Conservation (phyloP, 2,329 filamentous ascomycete genomes). For the Paecilomyces niveus region DNA sequence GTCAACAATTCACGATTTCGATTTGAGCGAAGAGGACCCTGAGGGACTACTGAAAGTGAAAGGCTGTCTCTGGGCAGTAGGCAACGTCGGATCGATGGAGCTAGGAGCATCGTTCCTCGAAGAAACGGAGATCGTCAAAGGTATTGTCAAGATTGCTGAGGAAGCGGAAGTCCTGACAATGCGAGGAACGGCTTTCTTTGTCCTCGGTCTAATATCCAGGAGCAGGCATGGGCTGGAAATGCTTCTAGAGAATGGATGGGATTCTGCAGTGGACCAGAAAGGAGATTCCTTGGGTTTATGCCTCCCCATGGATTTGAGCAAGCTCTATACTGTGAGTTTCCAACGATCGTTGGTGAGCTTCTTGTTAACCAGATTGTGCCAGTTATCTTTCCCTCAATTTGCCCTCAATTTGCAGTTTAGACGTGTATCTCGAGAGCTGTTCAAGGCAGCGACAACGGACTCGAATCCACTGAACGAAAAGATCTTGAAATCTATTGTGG, state of each 20-base stretch:
- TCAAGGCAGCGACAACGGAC: constrained; percentile 55
- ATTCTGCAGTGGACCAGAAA: constrained; percentile 75
- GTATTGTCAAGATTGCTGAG: constrained; percentile 84
- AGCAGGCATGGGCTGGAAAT: constrained; percentile 91
- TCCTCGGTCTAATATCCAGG: constrained; percentile 83
- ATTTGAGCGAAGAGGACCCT: constrained; percentile 73
- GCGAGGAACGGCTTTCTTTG: constrained; percentile 93
- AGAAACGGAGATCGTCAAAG: constrained; percentile 76
- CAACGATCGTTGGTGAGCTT: neutral
- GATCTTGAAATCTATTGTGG: constrained; percentile 76
- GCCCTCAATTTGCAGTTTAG: constrained; percentile 36
- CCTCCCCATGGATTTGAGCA: constrained; percentile 70
- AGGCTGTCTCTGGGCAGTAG: constrained; percentile 93
- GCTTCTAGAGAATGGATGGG: constrained; percentile 83
- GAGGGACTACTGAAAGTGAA: constrained; percentile 92
- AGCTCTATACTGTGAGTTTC: constrained; percentile 39
- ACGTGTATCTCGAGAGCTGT: constrained; percentile 35
- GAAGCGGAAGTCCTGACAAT: constrained; percentile 83
- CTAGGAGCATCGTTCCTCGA: constrained; percentile 91
- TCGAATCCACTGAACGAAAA: constrained; percentile 59
- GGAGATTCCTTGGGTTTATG: constrained; percentile 83
- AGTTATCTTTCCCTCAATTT: constrained; percentile 31
- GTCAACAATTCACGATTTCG: constrained; percentile 78
- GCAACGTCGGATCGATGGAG: constrained; percentile 97
- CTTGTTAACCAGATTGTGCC: neutral